Evolutionary conservation across 805 yeast genomes (phyloP), one percentile per base, ranked within the genome.

Genomic region (Scheffersomyces coipomensis): DNA sequence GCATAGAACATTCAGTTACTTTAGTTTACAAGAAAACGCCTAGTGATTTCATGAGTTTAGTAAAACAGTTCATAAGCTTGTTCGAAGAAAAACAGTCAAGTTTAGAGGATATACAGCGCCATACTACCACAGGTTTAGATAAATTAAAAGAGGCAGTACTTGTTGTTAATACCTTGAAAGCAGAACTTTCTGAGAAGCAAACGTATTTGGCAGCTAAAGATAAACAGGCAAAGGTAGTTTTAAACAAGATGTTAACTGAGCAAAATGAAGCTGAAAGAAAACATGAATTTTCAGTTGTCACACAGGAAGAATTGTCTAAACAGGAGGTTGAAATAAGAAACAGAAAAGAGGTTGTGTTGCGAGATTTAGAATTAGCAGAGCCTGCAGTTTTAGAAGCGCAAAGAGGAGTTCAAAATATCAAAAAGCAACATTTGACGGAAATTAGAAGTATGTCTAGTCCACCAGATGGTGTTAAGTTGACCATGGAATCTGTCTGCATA

Each of bases 221-320:
- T 40, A 49, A 59, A 11, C 86, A 84, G 46, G 96, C 97, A 0
- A 74, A 78, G 42, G 61, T 62, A 19, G 85, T 88, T 73, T 71
- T 91, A 29, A 79, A 82, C 51, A 78, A 68, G 39, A 88, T 91
- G 86, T 72, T 91, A 11, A 62, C 72, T 1, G 95, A 88, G 31
- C 98, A 91, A 55, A 88, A 87, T 53, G 96, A 88, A 50, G 91
- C 97, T 0, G 98, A 91, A 56, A 71, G 96, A 46, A 88, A 85
- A 49, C 85, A 85, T 42, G 96, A 86, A 43, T 89, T 93, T 6
- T 87, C 96, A 0, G 64, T 85, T 3, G 85, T 80, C 35, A 84
- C 91, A 9, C 87, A 85, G 49, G 74, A 71, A 13, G 82, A 88
- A 5, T 66, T 91, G 23, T 79, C 74, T 22, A 71, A 68, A 26